Evolutionary conservation across 2,329 filamentous ascomycete species (phyloP).

Genomic region (Sclerotinia spermophila): DNA sequence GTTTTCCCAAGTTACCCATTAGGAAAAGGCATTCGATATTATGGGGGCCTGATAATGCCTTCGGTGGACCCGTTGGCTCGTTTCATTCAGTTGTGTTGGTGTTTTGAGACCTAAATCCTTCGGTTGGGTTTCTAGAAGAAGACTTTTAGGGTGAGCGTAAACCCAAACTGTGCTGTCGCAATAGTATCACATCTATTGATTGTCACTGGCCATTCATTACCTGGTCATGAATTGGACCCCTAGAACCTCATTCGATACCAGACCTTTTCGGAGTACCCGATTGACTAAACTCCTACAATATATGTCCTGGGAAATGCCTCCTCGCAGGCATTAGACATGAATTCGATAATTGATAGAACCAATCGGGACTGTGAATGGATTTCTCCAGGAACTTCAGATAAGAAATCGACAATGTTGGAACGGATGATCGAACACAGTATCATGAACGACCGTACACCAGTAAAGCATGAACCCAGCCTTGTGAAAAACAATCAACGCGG

Average conservation of each 20-base stretch:
- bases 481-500: background rate
- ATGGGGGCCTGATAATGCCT: too few relatives aligned
- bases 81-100: background rate
- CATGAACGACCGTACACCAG: background rate
- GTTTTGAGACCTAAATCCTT: background rate
- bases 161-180: background rate
- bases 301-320: too few relatives aligned
- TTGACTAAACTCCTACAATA: too few relatives aligned
- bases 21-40: background rate
- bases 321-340: background rate
- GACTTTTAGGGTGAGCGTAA: too few relatives aligned
- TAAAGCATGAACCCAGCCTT: background rate
- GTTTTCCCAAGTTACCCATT: background rate
- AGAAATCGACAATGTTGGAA: background rate
- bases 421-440: background rate
- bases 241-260: background rate
- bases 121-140: too few relatives aligned
- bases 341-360: background rate
- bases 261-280: background rate
- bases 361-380: fast-evolving
- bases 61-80: background rate
- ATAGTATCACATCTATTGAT: background rate
- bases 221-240: background rate
- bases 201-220: background rate
- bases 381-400: background rate